A percentile compares a stretch with the other conserved stretches of the same genome.
phyloP scores from a whole-genome alignment of 345 rosid genomes.

The Syzygium aromaticum region DNA sequence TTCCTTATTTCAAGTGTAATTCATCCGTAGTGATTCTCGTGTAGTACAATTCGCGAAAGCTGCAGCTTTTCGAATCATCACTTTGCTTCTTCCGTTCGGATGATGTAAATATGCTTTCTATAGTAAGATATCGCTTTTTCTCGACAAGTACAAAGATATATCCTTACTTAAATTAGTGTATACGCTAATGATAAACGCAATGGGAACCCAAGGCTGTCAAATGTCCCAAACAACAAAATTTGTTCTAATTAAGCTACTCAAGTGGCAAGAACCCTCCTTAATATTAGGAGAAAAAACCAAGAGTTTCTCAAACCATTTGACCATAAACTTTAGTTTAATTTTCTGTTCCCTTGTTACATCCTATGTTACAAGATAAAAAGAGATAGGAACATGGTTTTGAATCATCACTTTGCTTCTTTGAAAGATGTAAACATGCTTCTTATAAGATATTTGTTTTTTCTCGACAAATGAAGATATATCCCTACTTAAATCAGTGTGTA shows the following conservation, averaged over 20 bases:
- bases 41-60: not conserved
- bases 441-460: not conserved
- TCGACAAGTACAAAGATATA: not conserved
- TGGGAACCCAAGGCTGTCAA: not conserved
- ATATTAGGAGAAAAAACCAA: not conserved
- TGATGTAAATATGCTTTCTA: not conserved
- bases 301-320: not conserved
- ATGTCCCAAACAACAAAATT: not conserved
- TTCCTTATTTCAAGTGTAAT: no score
- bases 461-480: not conserved
- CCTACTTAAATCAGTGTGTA: not conserved
- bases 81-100: not conserved
- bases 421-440: not conserved
- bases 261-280: not conserved
- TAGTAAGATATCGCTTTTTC: not conserved
- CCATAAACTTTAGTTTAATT: not conserved
- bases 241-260: no score
- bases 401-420: not conserved
- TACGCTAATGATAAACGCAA: not conserved
- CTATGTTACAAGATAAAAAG: not conserved
- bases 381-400: not conserved
- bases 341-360: not conserved
- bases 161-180: not conserved
- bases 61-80: not conserved
- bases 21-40: no score